Base-by-base conservation (phyloP, 164 flowering plant genomes). In the Echeveria elegans region DNA sequence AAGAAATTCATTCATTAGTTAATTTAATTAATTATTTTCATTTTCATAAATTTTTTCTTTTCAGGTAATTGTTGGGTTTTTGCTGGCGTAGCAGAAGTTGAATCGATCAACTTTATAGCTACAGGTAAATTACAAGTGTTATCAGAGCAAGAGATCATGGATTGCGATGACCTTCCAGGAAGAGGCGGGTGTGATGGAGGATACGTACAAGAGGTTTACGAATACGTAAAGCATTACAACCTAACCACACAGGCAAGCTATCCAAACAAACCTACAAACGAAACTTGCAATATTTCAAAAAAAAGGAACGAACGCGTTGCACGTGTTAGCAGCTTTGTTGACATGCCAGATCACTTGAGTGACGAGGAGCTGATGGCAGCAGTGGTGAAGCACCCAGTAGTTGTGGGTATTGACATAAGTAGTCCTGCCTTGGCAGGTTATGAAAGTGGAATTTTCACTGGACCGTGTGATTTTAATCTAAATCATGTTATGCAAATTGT, bases 11-110 rank as follows among this genome's bases (percentile, higher is more conserved):
- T 19, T 32, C 11, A 12, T 7, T 31, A 2, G 1, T 31, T 31
- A 41, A 60, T 29, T 37, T 61, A 28, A 32, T 62, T 10, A 32
- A 9, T 9, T 19, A 40, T 2, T 2, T 4, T 32, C 65, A 32
- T 60, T 2, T 5, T 29, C 19, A 16, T 31, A 34, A 37, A 6
- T 34, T 63, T 1, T 29, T 5, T 31, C 6, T 2, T 23, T 3
- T 9, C 16, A 63, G 65, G 43, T 9, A 63, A 38, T 19, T 63
- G 65, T 38, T 63, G 65, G 65, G 28, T 24, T 31, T 63, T 36
- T n/a, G 24, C 65, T 4, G 65, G 43, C 4, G 45, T 63, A 24
- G 65, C 65, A 0, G 45, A 34, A 34, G 43, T 38, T 3, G 65
- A 63, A 38, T 34, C 43, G 9, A 11, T 63, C 16, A 63, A 34